phyloP scores from a whole-genome alignment of 2,329 filamentous ascomycete species.

The Pseudopyrenochaeta lycopersici region DNA sequence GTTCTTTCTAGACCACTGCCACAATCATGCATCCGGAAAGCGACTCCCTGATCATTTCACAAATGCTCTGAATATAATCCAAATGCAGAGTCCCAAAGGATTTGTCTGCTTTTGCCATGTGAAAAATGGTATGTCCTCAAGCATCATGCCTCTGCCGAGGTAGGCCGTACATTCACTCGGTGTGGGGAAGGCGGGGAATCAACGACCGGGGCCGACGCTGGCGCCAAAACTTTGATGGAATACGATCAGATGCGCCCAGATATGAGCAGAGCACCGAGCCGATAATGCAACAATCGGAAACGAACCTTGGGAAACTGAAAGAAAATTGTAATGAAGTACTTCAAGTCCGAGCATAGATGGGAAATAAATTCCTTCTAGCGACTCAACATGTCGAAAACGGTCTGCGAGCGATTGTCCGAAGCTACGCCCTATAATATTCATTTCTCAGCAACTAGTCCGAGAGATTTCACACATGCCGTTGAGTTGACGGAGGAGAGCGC shows the following conservation, averaged over 20 bases:
- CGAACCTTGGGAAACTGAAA: no score
- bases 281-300: no score
- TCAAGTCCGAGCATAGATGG: neutral
- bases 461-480: conserved; percentile 9
- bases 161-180: neutral
- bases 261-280: no score
- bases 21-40: no score
- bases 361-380: neutral
- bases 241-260: no score
- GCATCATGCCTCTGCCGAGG: neutral
- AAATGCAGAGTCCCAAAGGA: no score
- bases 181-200: conserved; percentile 13
- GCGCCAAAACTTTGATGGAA: neutral
- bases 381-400: neutral
- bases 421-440: conserved; percentile 7
- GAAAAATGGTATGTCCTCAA: neutral
- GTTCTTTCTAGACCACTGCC: no score
- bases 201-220: neutral
- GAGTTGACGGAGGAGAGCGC: conserved; percentile 12
- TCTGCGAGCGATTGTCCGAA: neutral
- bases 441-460: neutral
- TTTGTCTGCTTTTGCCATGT: no score
- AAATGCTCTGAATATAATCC: no score
- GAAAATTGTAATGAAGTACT: no score
- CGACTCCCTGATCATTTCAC: no score